phyloP scores from a whole-genome alignment of 306 rosid species.

The Herpetospermum pedunculosum region DNA sequence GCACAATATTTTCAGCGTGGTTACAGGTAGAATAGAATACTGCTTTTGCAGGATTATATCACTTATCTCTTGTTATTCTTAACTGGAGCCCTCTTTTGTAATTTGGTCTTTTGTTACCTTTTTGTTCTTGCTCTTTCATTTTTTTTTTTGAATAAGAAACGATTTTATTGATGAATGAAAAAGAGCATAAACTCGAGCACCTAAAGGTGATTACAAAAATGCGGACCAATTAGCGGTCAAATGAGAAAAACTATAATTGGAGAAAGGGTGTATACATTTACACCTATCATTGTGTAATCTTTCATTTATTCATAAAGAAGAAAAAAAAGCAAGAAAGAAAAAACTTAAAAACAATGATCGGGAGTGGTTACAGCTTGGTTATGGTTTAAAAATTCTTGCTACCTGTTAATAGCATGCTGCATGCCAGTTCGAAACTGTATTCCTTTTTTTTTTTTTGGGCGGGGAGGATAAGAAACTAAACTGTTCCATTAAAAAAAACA shows the following conservation, averaged over 20 bases:
- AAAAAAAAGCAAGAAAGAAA: too few relatives aligned
- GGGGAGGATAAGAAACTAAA: neutral
- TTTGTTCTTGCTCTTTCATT: too few relatives aligned
- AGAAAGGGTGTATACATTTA: too few relatives aligned
- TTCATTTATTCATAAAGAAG: too few relatives aligned
- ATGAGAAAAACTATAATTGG: too few relatives aligned
- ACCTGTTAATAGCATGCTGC: neutral
- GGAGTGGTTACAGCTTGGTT: neutral
- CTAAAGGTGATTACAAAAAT: too few relatives aligned
- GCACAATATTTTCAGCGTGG: conserved; percentile 66
- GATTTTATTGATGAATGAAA: too few relatives aligned
- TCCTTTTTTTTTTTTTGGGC: neutral
- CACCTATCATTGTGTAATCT: too few relatives aligned
- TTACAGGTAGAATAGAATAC: conserved; percentile 81
- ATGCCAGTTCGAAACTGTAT: neutral
- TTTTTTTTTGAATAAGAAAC: too few relatives aligned
- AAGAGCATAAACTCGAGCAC: too few relatives aligned
- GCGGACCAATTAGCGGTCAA: too few relatives aligned
- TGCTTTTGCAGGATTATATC: too few relatives aligned
- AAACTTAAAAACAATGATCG: neutral
- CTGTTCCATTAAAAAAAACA: neutral
- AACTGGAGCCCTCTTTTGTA: neutral
- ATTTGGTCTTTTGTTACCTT: neutral
- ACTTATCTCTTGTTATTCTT: neutral
- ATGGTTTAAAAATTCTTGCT: neutral